phyloP scores from a whole-genome alignment of 2,329 filamentous ascomycete genomes.

The Cercospora sp. region DNA sequence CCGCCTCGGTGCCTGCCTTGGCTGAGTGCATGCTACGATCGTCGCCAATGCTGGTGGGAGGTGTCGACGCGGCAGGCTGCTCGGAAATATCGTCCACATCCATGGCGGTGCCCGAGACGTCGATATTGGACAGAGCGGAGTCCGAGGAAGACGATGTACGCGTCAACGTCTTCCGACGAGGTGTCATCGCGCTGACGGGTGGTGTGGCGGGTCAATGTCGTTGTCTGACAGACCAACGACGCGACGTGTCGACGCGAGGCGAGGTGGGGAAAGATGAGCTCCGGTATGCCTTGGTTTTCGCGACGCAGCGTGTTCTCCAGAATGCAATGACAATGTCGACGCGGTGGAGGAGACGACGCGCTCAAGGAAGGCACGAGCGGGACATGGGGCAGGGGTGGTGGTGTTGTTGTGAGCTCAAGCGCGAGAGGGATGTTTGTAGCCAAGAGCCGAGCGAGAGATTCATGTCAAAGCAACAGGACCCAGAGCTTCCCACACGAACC shows the following conservation, averaged over 20 bases:
- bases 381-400: background rate
- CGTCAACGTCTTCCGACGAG: conserved; percentile 12
- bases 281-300: background rate
- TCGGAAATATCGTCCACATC: conserved; percentile 41
- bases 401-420: conserved; percentile 1
- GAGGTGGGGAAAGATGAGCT: conserved; percentile 1
- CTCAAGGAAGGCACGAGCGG: background rate
- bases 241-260: conserved; percentile 5
- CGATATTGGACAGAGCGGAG: conserved; percentile 46
- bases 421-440: background rate
- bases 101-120: conserved; percentile 37
- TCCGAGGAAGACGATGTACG: conserved; percentile 45
- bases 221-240: background rate
- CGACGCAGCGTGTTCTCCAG: background rate
- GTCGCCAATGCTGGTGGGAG: conserved; percentile 66
- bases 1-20: conserved; percentile 30
- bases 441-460: conserved; percentile 4
- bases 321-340: background rate
- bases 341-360: background rate
- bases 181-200: background rate
- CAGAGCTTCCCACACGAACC: background rate
- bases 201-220: conserved; percentile 1
- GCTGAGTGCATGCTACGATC: conserved; percentile 54
- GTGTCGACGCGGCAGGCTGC: conserved; percentile 63
- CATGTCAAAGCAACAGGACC: conserved; percentile 4